phyloP scores from a whole-genome alignment of 495 filamentous ascomycete genomes.

The Letharia columbiana region DNA sequence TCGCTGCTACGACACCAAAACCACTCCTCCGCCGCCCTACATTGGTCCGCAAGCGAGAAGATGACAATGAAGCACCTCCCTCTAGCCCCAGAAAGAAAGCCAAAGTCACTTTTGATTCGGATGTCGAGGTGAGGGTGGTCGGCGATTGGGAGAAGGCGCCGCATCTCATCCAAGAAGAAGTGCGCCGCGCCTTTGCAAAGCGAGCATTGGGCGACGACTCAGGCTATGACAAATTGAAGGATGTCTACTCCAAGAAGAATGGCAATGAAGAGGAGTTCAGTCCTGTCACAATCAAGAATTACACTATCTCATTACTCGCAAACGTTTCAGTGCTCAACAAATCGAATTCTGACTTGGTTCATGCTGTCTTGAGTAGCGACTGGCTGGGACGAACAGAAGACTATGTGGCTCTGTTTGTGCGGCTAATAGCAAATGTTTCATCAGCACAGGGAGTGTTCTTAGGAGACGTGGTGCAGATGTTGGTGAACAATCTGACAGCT shows the following conservation, averaged over 20 bases:
- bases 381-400: slow-evolving; percentile 81
- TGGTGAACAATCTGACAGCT: slow-evolving; percentile 64
- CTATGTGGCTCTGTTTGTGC: slow-evolving; percentile 70
- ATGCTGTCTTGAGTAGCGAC: slow-evolving; percentile 59
- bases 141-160: slow-evolving; percentile 52
- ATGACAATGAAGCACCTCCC: slow-evolving; percentile 33
- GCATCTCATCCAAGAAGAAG: slow-evolving; percentile 57
- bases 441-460: slow-evolving; percentile 68
- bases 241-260: slow-evolving; percentile 48
- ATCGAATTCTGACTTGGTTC: slow-evolving; percentile 65
- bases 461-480: slow-evolving; percentile 59
- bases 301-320: slow-evolving; percentile 69
- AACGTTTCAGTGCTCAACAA: slow-evolving; percentile 62
- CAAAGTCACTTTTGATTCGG: slow-evolving; percentile 70
- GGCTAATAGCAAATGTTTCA: slow-evolving; percentile 70
- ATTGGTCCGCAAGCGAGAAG: slow-evolving; percentile 25
- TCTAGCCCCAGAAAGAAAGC: slow-evolving; percentile 46
- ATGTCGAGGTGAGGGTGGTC: slow-evolving; percentile 53
- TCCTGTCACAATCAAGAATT: slow-evolving; percentile 53
- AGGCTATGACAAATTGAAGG: slow-evolving; percentile 64
- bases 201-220: slow-evolving; percentile 59
- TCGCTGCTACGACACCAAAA: slow-evolving; percentile 13
- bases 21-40: slow-evolving; percentile 20
- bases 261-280: slow-evolving; percentile 41
- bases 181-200: slow-evolving; percentile 61